These are phyloP conservation scores for Ascochyta rabiei DNA, from an alignment of 2,329 filamentous ascomycete genomes.

Conservation along the genomic window DNA sequence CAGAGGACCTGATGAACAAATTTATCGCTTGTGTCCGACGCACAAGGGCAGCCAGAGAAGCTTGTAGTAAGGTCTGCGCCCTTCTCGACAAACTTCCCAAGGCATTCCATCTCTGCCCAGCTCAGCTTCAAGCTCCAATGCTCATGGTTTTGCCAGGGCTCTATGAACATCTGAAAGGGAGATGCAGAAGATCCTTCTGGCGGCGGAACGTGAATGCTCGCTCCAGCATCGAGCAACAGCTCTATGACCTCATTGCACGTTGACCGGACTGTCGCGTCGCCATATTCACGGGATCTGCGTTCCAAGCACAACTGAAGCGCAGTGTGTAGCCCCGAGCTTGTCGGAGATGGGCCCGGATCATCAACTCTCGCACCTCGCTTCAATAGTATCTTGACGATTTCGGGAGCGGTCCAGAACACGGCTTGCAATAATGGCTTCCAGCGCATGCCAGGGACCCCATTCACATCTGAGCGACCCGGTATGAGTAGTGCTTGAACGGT, in stretches of 20 bases:
- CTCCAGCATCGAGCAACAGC: conserved; percentile 39
- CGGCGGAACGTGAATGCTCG: conserved; percentile 31
- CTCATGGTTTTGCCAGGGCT: conserved; percentile 35
- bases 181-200: conserved; percentile 19
- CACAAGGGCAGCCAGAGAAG: conserved; percentile 35
- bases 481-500: conserved; percentile 38
- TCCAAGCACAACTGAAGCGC: conserved; percentile 39
- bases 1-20: conserved; percentile 43
- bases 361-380: conserved; percentile 38
- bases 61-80: conserved; percentile 29
- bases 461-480: conserved; percentile 30
- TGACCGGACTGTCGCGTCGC: conserved; percentile 17
- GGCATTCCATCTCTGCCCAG: conserved; percentile 32
- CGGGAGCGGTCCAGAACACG: conserved; percentile 39
- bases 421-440: conserved; percentile 44
- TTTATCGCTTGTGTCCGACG: conserved; percentile 20
- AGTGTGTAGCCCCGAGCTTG: conserved; percentile 17
- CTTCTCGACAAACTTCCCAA: conserved; percentile 34
- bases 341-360: conserved; percentile 20
- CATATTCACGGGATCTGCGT: conserved; percentile 28
- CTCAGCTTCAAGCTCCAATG: conserved; percentile 33
- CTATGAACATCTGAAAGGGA: conserved; percentile 36
- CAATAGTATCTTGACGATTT: conserved; percentile 39
- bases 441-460: conserved; percentile 30
- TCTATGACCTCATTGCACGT: conserved; percentile 34